Percentiles rank a stretch among this genome's conserved stretches.
These are phyloP conservation scores for Bigelowiella natans DNA, from an alignment of 78 protist species.

Conservation along the genomic window DNA sequence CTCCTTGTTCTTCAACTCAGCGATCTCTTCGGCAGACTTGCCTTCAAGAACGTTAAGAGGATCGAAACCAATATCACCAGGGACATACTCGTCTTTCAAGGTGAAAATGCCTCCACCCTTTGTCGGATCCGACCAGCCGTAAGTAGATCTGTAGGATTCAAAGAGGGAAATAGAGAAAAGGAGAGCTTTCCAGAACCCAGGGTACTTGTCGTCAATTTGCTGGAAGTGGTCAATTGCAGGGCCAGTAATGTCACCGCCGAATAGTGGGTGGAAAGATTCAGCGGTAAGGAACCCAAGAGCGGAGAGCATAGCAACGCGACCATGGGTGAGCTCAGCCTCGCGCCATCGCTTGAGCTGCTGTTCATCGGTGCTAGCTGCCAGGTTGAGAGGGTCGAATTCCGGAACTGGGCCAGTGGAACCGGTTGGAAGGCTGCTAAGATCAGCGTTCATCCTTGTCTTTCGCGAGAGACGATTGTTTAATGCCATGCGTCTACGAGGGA, in stretches of 20 bases:
- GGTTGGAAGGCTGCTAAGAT: neutral
- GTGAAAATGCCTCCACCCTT: neutral
- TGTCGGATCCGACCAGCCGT: constrained; percentile 6
- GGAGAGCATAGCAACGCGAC: constrained; percentile 26
- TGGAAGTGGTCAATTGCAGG: constrained; percentile 3
- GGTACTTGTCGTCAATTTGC: neutral
- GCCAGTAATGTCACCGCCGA: constrained; percentile 18
- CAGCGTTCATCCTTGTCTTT: neutral
- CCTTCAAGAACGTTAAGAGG: neutral
- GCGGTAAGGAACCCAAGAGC: constrained; percentile 18
- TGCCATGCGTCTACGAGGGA: neutral
- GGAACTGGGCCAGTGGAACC: neutral
- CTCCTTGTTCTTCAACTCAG: neutral
- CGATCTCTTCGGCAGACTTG: neutral
- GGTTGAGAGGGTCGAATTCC: neutral
- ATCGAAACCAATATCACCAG: neutral
- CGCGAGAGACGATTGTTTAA: neutral
- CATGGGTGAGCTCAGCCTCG: constrained; percentile 14
- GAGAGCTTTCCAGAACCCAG: neutral
- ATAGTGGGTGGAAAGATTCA: constrained; percentile 20
- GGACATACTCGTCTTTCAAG: neutral
- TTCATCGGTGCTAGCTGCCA: neutral
- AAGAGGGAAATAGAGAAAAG: constrained; percentile 14
- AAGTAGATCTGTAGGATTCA: neutral
- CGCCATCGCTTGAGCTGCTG: neutral